These are phyloP conservation scores for Neurospora hispaniola DNA, from an alignment of 495 filamentous ascomycete species.

Conservation along the genomic window DNA sequence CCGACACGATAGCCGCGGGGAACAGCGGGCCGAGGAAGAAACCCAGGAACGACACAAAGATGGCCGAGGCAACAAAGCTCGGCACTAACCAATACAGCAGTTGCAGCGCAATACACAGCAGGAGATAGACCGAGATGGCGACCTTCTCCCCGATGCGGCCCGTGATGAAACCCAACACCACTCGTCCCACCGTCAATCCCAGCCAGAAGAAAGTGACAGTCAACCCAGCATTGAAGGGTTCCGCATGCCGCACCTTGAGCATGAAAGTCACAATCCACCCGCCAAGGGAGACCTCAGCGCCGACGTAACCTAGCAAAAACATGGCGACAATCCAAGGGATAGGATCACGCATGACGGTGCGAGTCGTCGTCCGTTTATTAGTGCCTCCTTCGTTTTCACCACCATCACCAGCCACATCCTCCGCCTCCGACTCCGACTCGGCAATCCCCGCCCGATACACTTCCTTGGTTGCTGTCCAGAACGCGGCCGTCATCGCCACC, in stretches of 20 bases:
- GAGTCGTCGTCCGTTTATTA: slow-evolving; percentile 20
- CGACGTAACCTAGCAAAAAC: slow-evolving; percentile 74
- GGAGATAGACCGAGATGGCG: slow-evolving; percentile 49
- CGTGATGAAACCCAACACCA: slow-evolving; percentile 59
- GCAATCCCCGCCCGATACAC: slow-evolving; percentile 40
- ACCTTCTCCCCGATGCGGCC: slow-evolving; percentile 61
- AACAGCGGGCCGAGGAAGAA: slow-evolving; percentile 74
- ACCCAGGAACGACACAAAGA: slow-evolving; percentile 65
- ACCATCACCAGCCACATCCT: slow-evolving; percentile 3
- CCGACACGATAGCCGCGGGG: slow-evolving; percentile 65
- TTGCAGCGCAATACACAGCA: slow-evolving; percentile 56
- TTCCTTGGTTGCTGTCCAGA: slow-evolving; percentile 56
- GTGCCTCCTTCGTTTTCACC: slow-evolving; percentile 4
- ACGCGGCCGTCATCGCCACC: slow-evolving; percentile 40
- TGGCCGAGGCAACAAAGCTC: slow-evolving; percentile 58
- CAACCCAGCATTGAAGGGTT: slow-evolving; percentile 61
- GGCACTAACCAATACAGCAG: slow-evolving; percentile 78
- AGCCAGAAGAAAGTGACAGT: slow-evolving; percentile 80
- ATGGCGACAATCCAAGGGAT: slow-evolving; percentile 68
- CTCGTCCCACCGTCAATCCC: slow-evolving; percentile 65
- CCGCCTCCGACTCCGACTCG: neutral
- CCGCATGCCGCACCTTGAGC: slow-evolving; percentile 61
- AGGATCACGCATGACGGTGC: slow-evolving; percentile 21
- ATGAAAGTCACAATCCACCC: slow-evolving; percentile 88
- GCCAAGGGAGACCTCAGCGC: slow-evolving; percentile 74